phyloP scores from a whole-genome alignment of 345 rosid species.

The Boechera divaricarpa region DNA sequence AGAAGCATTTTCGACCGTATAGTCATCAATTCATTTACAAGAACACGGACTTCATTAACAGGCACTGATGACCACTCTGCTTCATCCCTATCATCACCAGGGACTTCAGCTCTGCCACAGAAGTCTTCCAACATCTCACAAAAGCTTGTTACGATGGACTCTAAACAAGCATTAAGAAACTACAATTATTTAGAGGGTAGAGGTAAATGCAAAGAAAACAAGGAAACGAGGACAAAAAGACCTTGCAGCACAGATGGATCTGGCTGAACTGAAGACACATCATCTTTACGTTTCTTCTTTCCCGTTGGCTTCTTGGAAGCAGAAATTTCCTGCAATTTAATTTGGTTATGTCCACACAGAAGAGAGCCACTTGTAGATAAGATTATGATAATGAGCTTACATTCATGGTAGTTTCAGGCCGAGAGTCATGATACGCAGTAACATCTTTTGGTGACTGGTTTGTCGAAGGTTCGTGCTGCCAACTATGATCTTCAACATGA shows the following conservation, averaged over 20 bases:
- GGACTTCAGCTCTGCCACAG: conserved; percentile 80
- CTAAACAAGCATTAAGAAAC: conserved; percentile 48
- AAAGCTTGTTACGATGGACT: conserved; percentile 67
- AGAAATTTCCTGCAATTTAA: conserved; percentile 67
- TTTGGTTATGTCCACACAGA: conserved; percentile 36
- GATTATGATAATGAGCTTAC: conserved; percentile 54
- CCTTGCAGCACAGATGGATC: conserved; percentile 82
- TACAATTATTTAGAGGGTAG: conserved; percentile 25
- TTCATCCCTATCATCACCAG: conserved; percentile 85
- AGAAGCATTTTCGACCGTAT: conserved; percentile 80
- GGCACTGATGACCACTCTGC: conserved; percentile 83
- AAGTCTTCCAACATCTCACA: conserved; percentile 82
- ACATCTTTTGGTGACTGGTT: conserved; percentile 54
- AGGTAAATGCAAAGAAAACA: conserved; percentile 19
- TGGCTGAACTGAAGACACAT: conserved; percentile 51
- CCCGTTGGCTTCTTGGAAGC: conserved; percentile 69
- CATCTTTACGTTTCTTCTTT: conserved; percentile 70
- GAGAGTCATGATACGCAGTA: conserved; percentile 51
- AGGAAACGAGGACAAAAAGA: conserved; percentile 40
- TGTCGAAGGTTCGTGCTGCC: conserved; percentile 34
- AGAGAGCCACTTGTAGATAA: conserved; percentile 28
- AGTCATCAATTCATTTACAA: conserved; percentile 80
- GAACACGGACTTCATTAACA: conserved; percentile 65
- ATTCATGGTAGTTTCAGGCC: conserved; percentile 47
- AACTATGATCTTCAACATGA: conserved; percentile 37